Conservation (phyloP, 1,284 basidiomycete genomes). For the Tilletia indica region DNA sequence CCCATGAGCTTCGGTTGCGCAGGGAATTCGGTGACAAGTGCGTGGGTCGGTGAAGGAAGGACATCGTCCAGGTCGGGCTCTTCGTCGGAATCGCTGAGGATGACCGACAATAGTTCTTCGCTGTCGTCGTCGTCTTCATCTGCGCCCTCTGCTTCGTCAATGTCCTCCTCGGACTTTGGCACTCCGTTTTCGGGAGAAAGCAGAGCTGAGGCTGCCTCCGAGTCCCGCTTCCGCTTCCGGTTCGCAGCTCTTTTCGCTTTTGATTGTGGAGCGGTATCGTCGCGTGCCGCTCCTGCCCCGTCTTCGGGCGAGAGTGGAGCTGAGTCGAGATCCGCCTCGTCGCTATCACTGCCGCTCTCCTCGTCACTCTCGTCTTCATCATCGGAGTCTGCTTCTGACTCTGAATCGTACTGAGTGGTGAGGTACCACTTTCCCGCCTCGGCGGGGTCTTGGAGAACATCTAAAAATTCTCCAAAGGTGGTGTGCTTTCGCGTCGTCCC, state of each 20-base stretch:
- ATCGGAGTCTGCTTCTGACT: conserved; percentile 24
- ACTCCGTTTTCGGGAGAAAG: too few relatives aligned
- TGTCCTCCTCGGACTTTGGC: background rate
- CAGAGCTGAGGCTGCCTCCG: background rate
- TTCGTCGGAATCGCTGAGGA: background rate
- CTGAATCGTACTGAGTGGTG: conserved; percentile 51
- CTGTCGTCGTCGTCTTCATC: background rate
- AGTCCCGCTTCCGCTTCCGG: conserved; percentile 13
- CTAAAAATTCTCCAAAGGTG: conserved; percentile 38
- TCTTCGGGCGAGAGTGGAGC: background rate
- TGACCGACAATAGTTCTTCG: background rate
- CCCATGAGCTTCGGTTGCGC: conserved; percentile 46
- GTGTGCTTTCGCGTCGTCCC: conserved; percentile 34
- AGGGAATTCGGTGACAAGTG: conserved; percentile 46
- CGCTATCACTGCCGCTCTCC: conserved; percentile 5
- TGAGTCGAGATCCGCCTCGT: background rate
- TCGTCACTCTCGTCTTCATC: conserved; percentile 19
- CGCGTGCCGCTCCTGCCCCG: background rate
- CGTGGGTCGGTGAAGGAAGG: conserved; percentile 47
- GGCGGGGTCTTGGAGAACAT: conserved; percentile 33
- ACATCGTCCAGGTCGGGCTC: conserved; percentile 35
- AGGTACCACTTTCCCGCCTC: conserved; percentile 46
- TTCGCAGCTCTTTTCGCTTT: background rate
- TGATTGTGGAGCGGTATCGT: background rate
- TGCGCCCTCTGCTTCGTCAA: background rate